Conservation (phyloP, 306 rosid genomes). For the Quercus bicolor region DNA sequence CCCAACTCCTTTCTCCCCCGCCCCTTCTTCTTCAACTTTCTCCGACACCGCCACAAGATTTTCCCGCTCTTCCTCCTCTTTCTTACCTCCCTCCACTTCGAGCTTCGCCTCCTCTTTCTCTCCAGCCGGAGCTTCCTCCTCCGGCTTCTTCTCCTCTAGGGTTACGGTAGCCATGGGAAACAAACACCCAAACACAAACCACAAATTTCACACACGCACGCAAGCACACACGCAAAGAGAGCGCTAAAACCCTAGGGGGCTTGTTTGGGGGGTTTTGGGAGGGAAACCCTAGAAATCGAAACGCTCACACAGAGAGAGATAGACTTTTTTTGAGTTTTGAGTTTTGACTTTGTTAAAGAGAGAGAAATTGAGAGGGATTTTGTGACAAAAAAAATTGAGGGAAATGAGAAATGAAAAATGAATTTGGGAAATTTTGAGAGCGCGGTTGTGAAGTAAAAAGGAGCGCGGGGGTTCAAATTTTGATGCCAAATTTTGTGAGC, state of each 20-base stretch:
- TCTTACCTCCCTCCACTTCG: background rate
- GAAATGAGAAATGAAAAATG: background rate
- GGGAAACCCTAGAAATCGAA: conserved; percentile 37
- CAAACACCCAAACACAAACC: background rate
- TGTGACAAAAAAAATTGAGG: background rate
- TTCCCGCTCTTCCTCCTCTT: background rate
- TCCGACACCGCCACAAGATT: background rate
- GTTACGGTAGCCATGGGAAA: conserved; percentile 66
- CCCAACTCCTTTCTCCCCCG: conserved; percentile 1
- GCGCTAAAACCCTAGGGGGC: conserved; percentile 33
- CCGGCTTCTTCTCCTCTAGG: conserved; percentile 58
- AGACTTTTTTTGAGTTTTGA: background rate
- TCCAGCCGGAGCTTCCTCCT: conserved; percentile 28
- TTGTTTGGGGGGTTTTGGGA: background rate
- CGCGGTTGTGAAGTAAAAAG: conserved; percentile 22
- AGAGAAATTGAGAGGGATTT: conserved; percentile 1
- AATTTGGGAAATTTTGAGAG: conserved; percentile 10
- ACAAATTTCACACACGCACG: too few species aligned
- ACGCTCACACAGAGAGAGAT: background rate
- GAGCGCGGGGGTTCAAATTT: conserved; percentile 39
- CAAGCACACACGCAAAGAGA: background rate
- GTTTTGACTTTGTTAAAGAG: background rate
- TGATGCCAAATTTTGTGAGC: conserved; percentile 48
- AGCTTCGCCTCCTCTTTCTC: conserved; percentile 16
- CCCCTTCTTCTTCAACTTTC: conserved; percentile 7